Conservation (phyloP, 768 basidiomycete genomes). For the Kwoniella sp. region DNA sequence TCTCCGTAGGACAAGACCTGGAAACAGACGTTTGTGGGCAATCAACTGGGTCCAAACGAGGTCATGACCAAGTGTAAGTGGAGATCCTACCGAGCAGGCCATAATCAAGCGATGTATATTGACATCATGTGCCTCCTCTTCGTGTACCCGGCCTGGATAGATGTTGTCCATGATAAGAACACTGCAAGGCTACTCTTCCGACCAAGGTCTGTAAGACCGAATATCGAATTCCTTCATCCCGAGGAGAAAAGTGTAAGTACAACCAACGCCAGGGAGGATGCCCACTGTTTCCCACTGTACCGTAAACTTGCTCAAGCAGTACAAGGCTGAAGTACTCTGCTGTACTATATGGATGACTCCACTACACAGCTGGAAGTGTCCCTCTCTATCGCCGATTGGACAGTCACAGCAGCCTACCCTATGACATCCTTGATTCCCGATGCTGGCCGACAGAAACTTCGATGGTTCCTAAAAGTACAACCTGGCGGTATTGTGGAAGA, state of each 20-base stretch:
- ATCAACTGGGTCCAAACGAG: conserved; percentile 49
- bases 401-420: conserved; percentile 48
- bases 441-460: conserved; percentile 35
- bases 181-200: conserved; percentile 48
- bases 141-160: too few relatives aligned
- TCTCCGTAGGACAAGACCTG: conserved; percentile 48
- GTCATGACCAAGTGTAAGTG: conserved; percentile 46
- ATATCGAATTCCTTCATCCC: conserved; percentile 44
- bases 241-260: conserved; percentile 43
- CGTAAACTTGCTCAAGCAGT: too few relatives aligned
- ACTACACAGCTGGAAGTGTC: conserved; percentile 45
- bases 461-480: conserved; percentile 50
- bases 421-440: conserved; percentile 43
- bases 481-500: conserved; percentile 45
- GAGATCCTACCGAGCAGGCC: too few relatives aligned
- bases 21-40: conserved; percentile 50
- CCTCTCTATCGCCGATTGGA: conserved; percentile 46
- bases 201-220: conserved; percentile 42
- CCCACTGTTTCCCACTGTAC: too few relatives aligned
- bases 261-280: too few relatives aligned
- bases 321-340: background rate
- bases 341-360: background rate
- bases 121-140: too few relatives aligned
- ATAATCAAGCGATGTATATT: too few relatives aligned
- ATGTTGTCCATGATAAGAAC: conserved; percentile 40